Evolutionary conservation across 2,329 filamentous ascomycete genomes (phyloP), one percentile per base, ranked within the genome.

Genomic region (Neonectria ditissima): DNA sequence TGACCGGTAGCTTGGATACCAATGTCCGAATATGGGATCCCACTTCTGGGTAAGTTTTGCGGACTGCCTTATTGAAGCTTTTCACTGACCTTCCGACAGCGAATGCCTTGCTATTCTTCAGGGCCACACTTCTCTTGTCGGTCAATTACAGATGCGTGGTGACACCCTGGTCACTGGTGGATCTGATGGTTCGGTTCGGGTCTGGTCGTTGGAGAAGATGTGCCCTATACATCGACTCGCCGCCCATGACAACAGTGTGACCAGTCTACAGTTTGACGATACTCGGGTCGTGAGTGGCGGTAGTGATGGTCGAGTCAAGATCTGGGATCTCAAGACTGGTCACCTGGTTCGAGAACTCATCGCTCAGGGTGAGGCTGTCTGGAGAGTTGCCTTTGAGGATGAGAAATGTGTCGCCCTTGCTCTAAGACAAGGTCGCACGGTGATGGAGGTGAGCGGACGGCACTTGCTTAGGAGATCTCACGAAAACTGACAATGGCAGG

Each of bases 381-480:
- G 96, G 96, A 88, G 96, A 63, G 95, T 99, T 34, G 96, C 97
- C 0, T 99, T 99, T 77, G 96, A 99, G 76, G 95, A 97, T 69
- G 96, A 99, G 80, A 98, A 97, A 79, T 97, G 95, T 62, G 95
- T 99, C 30, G 95, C 97, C 32, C 92, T 99, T 85, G 96, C 96
- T 9, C 91, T 93, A 72, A 87, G 95, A 64, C 89, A 89, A 55
- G 91, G 90, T 59, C 89, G 94, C 66, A 98, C 97, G 0, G 92
- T 98, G 66, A 99, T 99, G 96, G 96, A 99, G 90, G 95, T 97
- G 81, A 82, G 90, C 78, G 51, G n/a, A 53, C n/a, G 13, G 5
- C 22, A 43, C 18, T 20, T 28, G 6, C 14, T 51, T 8, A 28
- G 8, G 3, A 32, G 11, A 22, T 13, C n/a, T 28, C 28, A 18